Percentiles rank a stretch among this genome's conserved stretches.
Conservation (phyloP, 2,329 filamentous ascomycete genomes). For the Rutstroemia sydowiana region DNA sequence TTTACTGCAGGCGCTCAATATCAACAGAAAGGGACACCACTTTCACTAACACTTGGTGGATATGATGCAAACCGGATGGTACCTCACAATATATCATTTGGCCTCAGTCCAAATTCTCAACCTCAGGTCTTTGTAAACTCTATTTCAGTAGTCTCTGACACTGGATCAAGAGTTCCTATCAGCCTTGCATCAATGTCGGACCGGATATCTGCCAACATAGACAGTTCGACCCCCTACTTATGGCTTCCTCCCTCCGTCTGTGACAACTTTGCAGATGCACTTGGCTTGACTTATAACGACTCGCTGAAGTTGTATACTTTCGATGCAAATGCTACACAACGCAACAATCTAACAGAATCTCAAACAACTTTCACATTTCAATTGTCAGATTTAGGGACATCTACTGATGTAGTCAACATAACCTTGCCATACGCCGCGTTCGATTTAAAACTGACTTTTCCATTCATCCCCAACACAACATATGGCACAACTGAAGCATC, state of each 20-base stretch:
- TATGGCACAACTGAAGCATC: constrained; percentile 33
- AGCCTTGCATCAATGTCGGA: constrained; percentile 19
- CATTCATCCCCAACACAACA: constrained; percentile 36
- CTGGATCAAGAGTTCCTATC: constrained; percentile 37
- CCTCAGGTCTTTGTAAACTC: constrained; percentile 28
- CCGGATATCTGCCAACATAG: constrained; percentile 37
- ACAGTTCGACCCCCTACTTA: constrained; percentile 57
- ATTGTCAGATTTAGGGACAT: constrained; percentile 42
- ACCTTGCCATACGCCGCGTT: constrained; percentile 30
- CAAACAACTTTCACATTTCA: constrained; percentile 50
- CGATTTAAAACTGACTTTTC: constrained; percentile 26
- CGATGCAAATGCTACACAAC: constrained; percentile 46
- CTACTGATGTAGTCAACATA: constrained; percentile 33
- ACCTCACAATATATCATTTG: constrained; percentile 53
- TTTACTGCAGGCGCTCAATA: constrained; percentile 73
- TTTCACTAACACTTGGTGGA: constrained; percentile 61
- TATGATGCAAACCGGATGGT: constrained; percentile 58
- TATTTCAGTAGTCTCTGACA: constrained; percentile 20
- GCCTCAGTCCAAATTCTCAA: constrained; percentile 41
- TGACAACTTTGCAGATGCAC: constrained; percentile 53
- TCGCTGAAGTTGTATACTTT: constrained; percentile 59
- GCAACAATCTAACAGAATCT: constrained; percentile 36
- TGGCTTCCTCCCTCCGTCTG: constrained; percentile 57
- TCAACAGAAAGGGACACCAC: constrained; percentile 40
- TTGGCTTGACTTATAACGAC: constrained; percentile 59